phyloP scores from a whole-genome alignment of 23 red algal genomes.

The Gracilaria domingensis region DNA sequence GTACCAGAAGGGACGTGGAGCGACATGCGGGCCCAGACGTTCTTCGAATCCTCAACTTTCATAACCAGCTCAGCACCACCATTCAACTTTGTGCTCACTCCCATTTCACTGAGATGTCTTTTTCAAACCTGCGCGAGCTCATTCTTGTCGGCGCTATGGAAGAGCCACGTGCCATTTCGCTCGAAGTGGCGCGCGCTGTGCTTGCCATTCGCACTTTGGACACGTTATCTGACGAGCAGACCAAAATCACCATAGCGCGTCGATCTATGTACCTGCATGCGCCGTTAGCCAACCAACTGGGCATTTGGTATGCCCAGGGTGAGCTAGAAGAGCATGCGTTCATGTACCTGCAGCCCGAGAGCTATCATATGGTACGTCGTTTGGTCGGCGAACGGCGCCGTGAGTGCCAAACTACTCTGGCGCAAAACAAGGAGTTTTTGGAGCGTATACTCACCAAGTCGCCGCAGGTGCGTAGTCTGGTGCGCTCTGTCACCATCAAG shows the following conservation, averaged over 20 bases:
- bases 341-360: slow-evolving; percentile 77
- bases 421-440: slow-evolving; percentile 68
- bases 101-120: slow-evolving; percentile 63
- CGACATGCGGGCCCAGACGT: slow-evolving; percentile 68
- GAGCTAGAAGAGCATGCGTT: slow-evolving; percentile 95
- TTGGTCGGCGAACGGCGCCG: slow-evolving; percentile 71
- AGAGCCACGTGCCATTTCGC: slow-evolving; percentile 78
- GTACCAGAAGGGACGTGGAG: slow-evolving; percentile 52
- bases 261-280: slow-evolving; percentile 74
- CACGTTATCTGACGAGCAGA: background rate
- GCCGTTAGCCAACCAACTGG: slow-evolving; percentile 85
- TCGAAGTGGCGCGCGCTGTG: slow-evolving; percentile 72
- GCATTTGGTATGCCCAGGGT: slow-evolving; percentile 84
- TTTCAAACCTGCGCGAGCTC: slow-evolving; percentile 64
- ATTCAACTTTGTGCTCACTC: slow-evolving; percentile 52
- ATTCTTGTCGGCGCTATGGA: slow-evolving; percentile 55
- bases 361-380: slow-evolving; percentile 61
- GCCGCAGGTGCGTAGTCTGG: slow-evolving; percentile 39
- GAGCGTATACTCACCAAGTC: slow-evolving; percentile 59
- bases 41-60: slow-evolving; percentile 51
- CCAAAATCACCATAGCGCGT: slow-evolving; percentile 49
- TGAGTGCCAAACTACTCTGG: slow-evolving; percentile 71
- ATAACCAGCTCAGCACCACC: slow-evolving; percentile 44
- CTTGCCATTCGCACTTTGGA: slow-evolving; percentile 57
- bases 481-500: slow-evolving; percentile 58